Evolutionary conservation across 495 filamentous ascomycete genomes (phyloP), one percentile per base, ranked within the genome.

Genomic region (Copromyces sp.): DNA sequence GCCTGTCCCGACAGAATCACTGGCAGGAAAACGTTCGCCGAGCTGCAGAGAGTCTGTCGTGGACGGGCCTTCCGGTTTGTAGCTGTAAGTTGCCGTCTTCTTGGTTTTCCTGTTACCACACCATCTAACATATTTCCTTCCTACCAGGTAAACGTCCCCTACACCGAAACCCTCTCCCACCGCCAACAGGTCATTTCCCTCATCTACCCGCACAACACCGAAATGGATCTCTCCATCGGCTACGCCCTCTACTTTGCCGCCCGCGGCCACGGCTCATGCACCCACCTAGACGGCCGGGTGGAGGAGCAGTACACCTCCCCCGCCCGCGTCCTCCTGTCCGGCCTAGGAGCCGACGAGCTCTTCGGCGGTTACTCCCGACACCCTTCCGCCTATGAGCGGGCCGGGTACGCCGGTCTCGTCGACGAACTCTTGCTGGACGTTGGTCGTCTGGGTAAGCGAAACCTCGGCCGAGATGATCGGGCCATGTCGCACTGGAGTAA

Each of bases 211-310:
- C 95, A 98, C 80, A 94, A 97, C 76, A 98, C 95, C 0, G 96
- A 98, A 80, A 99, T 99, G 95, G 95, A 99, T 77, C 86, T 98
- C 3, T 98, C 96, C n/a, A 98, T 99, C 75, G 92, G 91, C 3
- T 89, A 88, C 70, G 95, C 95, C 0, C 86, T 98, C 65, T 98
- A 97, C 82, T 99, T 99, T 79, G 93, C 95, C 4, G 89, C 95
- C 8, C 89, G 94, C 14, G 95, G 94, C 9, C 83, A 83, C 71
- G 95, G 95, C 0, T 59, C 80, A 6, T 80, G 86, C n/a, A 74
- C 77, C 8, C 69, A 77, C 45, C 72, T 71, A 2, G 32, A 40
- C 59, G 37, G 32, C 47, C 47, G 9, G 4, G 1, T 35, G 29
- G 71, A 76, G 7, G 68, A 45, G 9, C 73, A 78, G 3, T 94